Evolutionary conservation across 805 yeast species (phyloP).

Genomic region (Cephaloascus albidus): DNA sequence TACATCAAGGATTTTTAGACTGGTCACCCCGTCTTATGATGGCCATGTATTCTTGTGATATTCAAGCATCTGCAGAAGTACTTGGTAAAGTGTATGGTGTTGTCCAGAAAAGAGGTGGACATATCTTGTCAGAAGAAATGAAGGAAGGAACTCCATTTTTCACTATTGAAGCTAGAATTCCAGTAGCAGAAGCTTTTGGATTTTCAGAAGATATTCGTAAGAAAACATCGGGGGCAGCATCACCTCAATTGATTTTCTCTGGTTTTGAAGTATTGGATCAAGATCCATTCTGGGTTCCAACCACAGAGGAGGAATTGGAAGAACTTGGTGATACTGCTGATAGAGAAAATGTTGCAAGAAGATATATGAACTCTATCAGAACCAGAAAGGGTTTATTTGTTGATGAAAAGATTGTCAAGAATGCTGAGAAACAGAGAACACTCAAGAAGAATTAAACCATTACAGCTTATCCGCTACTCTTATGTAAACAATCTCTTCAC

Average conservation of each 20-base stretch:
- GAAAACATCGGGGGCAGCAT: conserved; percentile 92
- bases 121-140: conserved; percentile 84
- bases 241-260: conserved; percentile 86
- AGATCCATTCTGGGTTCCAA: conserved; percentile 99
- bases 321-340: conserved; percentile 91
- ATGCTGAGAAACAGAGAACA: conserved; percentile 92
- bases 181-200: conserved; percentile 95
- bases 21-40: conserved; percentile 88
- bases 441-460: conserved; percentile 63
- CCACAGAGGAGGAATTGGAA: conserved; percentile 92
- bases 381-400: conserved; percentile 82
- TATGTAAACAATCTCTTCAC: conserved; percentile 6
- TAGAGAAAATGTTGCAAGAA: conserved; percentile 81
- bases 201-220: conserved; percentile 92
- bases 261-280: conserved; percentile 82
- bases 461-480: conserved; percentile 23
- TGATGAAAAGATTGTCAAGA: conserved; percentile 82
- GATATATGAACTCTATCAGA: conserved; percentile 75
- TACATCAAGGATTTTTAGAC: conserved; percentile 60
- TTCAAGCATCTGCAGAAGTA: conserved; percentile 91
- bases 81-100: conserved; percentile 94
- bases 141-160: conserved; percentile 98
- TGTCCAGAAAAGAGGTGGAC: conserved; percentile 81
- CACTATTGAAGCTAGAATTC: conserved; percentile 74
- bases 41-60: conserved; percentile 91